Percentiles rank a stretch among this genome's conserved stretches.
Conservation (phyloP, 352 stramenopile species). For the Nothophytophthora sp. region DNA sequence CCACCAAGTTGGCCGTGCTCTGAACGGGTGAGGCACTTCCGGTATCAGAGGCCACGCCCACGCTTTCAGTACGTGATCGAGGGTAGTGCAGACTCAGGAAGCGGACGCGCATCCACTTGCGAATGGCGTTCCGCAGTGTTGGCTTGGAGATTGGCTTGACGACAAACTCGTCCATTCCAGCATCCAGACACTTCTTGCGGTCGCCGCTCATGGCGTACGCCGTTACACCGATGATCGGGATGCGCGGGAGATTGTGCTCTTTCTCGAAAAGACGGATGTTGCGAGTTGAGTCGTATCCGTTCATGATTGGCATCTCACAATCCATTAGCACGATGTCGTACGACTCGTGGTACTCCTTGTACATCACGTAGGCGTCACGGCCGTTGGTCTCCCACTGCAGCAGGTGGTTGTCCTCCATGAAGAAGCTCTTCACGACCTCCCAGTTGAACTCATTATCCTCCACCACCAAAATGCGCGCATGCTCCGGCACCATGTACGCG, state of each 20-base stretch:
- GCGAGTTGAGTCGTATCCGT: conserved; percentile 73
- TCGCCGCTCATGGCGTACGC: conserved; percentile 87
- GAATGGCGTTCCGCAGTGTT: conserved; percentile 61
- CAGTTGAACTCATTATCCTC: conserved; percentile 93
- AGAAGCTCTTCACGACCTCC: conserved; percentile 90
- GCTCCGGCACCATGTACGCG: conserved; percentile 48
- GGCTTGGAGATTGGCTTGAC: conserved; percentile 84
- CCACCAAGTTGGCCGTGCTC: conserved; percentile 57
- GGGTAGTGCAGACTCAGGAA: conserved; percentile 56
- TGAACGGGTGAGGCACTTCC: conserved; percentile 28
- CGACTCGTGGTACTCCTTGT: conserved; percentile 71
- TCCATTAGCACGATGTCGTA: conserved; percentile 88
- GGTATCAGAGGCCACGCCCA: conserved; percentile 3
- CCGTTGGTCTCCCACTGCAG: conserved; percentile 86
- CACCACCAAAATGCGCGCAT: conserved; percentile 79
- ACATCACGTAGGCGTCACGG: conserved; percentile 64
- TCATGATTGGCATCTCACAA: conserved; percentile 89
- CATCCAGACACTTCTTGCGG: conserved; percentile 80
- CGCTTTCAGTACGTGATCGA: conserved; percentile 11
- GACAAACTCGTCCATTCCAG: conserved; percentile 88
- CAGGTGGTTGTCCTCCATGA: conserved; percentile 78
- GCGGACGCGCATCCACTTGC: conserved; percentile 80
- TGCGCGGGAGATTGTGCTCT: conserved; percentile 63
- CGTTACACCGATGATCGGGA: conserved; percentile 84
- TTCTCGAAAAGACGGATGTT: conserved; percentile 76